A percentile compares a stretch with the other conserved stretches of the same genome.
phyloP scores from a whole-genome alignment of 1,139 yeast species.

The Suhomyces yuchorum region DNA sequence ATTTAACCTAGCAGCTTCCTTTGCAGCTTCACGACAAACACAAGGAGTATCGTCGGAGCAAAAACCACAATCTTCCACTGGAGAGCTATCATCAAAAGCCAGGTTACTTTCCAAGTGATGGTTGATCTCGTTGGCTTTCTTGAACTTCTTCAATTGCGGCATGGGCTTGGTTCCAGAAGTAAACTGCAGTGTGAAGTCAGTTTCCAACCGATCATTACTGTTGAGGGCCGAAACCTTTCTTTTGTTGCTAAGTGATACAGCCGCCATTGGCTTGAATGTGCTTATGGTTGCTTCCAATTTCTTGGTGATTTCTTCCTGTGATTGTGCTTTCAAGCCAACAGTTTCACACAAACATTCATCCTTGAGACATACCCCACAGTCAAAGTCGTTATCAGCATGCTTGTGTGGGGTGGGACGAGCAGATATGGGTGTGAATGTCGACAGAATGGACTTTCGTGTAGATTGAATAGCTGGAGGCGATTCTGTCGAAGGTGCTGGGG shows the following conservation, averaged over 20 bases:
- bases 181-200: slow-evolving; percentile 58
- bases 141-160: slow-evolving; percentile 11
- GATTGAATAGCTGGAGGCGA: slow-evolving; percentile 35
- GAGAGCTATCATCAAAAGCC: slow-evolving; percentile 45
- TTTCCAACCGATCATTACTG: slow-evolving; percentile 31
- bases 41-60: slow-evolving; percentile 93
- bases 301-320: slow-evolving; percentile 12
- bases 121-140: slow-evolving; percentile 9
- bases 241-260: slow-evolving; percentile 55
- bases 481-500: slow-evolving; percentile 59
- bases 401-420: slow-evolving; percentile 20
- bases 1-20: slow-evolving; percentile 51
- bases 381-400: slow-evolving; percentile 28
- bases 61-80: slow-evolving; percentile 85
- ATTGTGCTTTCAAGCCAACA: slow-evolving; percentile 52
- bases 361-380: slow-evolving; percentile 68
- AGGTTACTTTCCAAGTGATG: slow-evolving; percentile 9
- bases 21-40: slow-evolving; percentile 83
- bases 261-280: slow-evolving; percentile 57
- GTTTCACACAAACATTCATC: slow-evolving; percentile 72
- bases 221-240: slow-evolving; percentile 20
- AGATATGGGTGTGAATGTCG: slow-evolving; percentile 23
- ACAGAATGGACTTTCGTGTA: slow-evolving; percentile 1
- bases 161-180: slow-evolving; percentile 12
- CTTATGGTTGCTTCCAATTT: slow-evolving; percentile 37